These are phyloP conservation scores for Corylus heterophylla DNA, from an alignment of 306 rosid genomes.

Conservation along the genomic window DNA sequence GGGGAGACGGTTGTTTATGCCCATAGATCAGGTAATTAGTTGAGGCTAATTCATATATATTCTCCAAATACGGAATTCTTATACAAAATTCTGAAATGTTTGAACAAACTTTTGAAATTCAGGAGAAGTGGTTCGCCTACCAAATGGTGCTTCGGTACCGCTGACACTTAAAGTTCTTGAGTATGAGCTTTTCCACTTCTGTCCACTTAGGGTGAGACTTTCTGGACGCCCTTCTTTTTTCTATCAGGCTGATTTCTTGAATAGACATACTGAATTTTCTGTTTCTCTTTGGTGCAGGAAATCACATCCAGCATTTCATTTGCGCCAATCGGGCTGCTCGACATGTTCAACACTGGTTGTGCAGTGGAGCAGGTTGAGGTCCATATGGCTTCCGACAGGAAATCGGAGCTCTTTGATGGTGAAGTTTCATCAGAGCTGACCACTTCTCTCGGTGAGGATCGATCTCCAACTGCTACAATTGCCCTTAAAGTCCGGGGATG, in stretches of 20 bases:
- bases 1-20: conserved; percentile 71
- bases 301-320: conserved; percentile 54
- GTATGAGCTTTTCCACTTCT: conserved; percentile 84
- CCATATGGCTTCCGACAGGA: conserved; percentile 34
- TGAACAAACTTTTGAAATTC: conserved; percentile 14
- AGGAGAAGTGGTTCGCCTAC: conserved; percentile 77
- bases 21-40: conserved; percentile 59
- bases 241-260: background rate
- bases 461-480: conserved; percentile 47
- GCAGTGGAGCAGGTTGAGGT: conserved; percentile 66
- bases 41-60: background rate
- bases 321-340: conserved; percentile 82
- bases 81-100: background rate
- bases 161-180: conserved; percentile 78
- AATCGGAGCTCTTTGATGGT: conserved; percentile 47
- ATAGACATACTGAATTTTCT: background rate
- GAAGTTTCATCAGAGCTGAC: conserved; percentile 43
- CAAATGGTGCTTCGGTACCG: conserved; percentile 78
- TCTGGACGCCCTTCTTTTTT: background rate
- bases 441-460: conserved; percentile 38
- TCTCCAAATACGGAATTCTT: background rate
- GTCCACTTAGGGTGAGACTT: conserved; percentile 64
- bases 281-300: conserved; percentile 43
- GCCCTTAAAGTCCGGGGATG: conserved; percentile 62
- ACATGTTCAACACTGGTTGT: conserved; percentile 81